Base-by-base conservation (phyloP, 257 asterid species). In the Rubia yunnanensis region DNA sequence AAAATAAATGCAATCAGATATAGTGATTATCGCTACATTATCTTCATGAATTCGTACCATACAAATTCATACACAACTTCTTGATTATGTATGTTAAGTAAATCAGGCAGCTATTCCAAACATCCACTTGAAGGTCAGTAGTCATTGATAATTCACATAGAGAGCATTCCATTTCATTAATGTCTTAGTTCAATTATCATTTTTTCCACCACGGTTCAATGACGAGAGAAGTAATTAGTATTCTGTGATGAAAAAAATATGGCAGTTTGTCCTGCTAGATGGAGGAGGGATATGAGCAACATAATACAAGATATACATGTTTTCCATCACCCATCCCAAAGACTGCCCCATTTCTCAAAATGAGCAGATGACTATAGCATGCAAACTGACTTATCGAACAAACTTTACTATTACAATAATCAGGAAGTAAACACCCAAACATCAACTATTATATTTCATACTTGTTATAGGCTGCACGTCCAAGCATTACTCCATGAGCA, bases 401-500 rank as follows among this genome's bases (percentile, higher is more conserved):
- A 27, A 3, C 14, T 63, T 28, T 24, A 26, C 4, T 0, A 41
- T 18, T 1, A 15, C 48, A 13, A 24, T 24, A 13, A 28, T 44
- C 35, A 18, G 5, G 9, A 17, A 27, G 18, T 28, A 60, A 28
- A 32, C 22, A 60, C 18, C 18, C 5, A 32, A 30, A 55, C 32
- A 23, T 24, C 0, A 7, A 15, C 44, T n/a, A 11, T 60, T 48
- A 34, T 31, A 50, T 54, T 15, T 46, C 83, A 24, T 81, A 92
- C 98, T 85, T 85, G 49, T 74, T 65, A 71, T 81, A 89, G 72
- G 96, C 96, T 73, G 88, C 95, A 67, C 98, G 95, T 22, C 98
- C 98, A 69, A 92, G 78, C 98, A 89, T 92, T 46, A 92, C 98
- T 44, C 95, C 96, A 69, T 89, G 85, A 73, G 97, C 97, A 70